Percentiles rank a stretch among this genome's conserved stretches.
These are phyloP conservation scores for Fusarium tricinctum DNA, from an alignment of 2,329 filamentous ascomycete genomes.

Conservation along the genomic window DNA sequence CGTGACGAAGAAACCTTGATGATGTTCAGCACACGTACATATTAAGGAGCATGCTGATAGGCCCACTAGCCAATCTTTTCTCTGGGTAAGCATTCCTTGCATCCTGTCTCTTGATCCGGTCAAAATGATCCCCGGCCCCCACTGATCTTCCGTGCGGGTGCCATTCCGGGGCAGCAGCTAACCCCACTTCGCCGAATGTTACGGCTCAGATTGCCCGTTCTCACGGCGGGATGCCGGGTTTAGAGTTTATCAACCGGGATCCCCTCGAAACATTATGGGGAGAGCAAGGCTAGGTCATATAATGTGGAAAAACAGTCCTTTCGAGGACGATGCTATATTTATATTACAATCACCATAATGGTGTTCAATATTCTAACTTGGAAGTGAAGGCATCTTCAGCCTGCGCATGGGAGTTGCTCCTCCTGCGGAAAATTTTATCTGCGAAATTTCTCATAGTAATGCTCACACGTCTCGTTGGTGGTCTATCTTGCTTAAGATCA, in stretches of 20 bases:
- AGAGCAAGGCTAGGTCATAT: background rate
- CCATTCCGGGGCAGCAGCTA: conserved; percentile 18
- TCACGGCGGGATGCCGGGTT: conserved; percentile 2
- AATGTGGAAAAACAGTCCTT: conserved; percentile 7
- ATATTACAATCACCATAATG: conserved; percentile 38
- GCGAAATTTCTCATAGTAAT: conserved; percentile 49
- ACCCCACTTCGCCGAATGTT: conserved; percentile 37
- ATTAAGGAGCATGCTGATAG: background rate
- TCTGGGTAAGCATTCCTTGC: conserved; percentile 18
- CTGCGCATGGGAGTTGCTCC: conserved; percentile 48
- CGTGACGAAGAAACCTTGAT: background rate
- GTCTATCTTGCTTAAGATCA: conserved; percentile 42
- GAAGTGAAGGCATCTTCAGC: conserved; percentile 43
- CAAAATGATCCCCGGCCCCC: conserved; percentile 6
- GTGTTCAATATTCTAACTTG: conserved; percentile 47
- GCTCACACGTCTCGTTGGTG: conserved; percentile 48
- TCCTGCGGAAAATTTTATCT: conserved; percentile 51
- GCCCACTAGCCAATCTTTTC: background rate
- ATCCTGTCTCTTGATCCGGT: conserved; percentile 16
- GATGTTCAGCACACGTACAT: background rate
- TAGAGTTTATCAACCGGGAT: background rate
- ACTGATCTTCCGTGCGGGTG: conserved; percentile 19
- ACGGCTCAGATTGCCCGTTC: conserved; percentile 17
- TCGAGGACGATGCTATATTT: conserved; percentile 34
- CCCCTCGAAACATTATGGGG: background rate